Base-by-base conservation (phyloP, 1,139 yeast genomes). In the Yamadazyma mexicana region DNA sequence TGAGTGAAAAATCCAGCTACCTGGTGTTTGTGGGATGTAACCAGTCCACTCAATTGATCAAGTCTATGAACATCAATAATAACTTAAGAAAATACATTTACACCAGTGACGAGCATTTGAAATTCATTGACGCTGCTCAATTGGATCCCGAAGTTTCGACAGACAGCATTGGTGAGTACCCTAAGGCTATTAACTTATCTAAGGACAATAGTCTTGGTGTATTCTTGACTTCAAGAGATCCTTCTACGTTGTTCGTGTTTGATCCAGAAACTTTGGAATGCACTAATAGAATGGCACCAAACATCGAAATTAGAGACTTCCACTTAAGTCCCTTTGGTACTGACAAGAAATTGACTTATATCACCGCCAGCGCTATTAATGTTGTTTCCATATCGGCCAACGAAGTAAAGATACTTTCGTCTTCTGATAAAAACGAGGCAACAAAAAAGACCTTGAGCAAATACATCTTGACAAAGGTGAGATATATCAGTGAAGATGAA, bases 1-100 rank as follows among this genome's bases (percentile, higher is more conserved):
- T 39, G n/a, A 55, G 52, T n/a, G 59, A 65, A 24, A 70, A 73
- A 38, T 56, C 71, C 7, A 28, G 36, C 17, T 43, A 35, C 34
- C 31, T 42, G 7, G 77, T 88, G 16, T 64, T 86, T 41, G 72
- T 87, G 38, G 95, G 95, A 3, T 82, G 89, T 51, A 87, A 87
- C 56, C 88, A 87, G 52, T 74, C 80, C 42, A 63, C 66, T 48
- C 79, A 49, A 64, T 70, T 48, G 69, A 75, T 59, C 70, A 83
- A 61, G 64, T 71, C 64, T 49, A 73, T 54, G 88, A 84, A 48
- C 51, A 73, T 76, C 45, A 88, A 88, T 58, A 82, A 81, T 54
- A 89, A 86, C 61, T 60, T 88, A 51, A 68, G 96, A 43, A 83
- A 83, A 54, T 85, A 81, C 54, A 67, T 64, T 17, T 78, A 66